A percentile compares a stretch with the other conserved stretches of the same genome.
Evolutionary conservation across 2,329 filamentous ascomycete species (phyloP).

Genomic region (Cyphellophora europaea): DNA sequence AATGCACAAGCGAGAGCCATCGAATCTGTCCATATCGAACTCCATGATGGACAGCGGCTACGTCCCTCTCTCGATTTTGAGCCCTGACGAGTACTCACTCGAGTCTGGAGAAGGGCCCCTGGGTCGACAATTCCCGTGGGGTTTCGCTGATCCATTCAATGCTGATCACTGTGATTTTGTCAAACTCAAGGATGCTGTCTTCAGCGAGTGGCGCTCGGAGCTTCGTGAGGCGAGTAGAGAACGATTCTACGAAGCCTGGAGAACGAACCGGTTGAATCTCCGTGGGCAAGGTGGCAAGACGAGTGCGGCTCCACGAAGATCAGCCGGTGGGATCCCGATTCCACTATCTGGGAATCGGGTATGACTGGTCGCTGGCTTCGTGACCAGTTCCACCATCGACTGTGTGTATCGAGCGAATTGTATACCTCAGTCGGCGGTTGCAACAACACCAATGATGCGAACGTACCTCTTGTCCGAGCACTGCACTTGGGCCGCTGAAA

Average conservation of each 20-base stretch:
- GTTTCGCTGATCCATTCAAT: constrained; percentile 89
- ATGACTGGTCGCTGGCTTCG: constrained; percentile 1
- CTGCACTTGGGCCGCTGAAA: too few relatives aligned
- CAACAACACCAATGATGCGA: too few relatives aligned
- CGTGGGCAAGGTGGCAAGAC: constrained; percentile 1
- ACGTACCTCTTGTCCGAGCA: too few relatives aligned
- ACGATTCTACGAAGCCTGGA: constrained; percentile 7
- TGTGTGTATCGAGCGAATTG: not conserved
- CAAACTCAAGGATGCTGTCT: constrained; percentile 82
- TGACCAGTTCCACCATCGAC: not conserved
- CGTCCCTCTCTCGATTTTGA: constrained; percentile 85
- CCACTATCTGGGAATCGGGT: constrained; percentile 1
- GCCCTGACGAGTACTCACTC: constrained; percentile 69
- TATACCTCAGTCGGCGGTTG: too few relatives aligned
- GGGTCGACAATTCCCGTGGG: constrained; percentile 90
- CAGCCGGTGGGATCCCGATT: constrained; percentile 4
- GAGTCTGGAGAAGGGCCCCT: constrained; percentile 47
- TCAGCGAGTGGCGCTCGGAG: constrained; percentile 86
- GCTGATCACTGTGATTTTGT: constrained; percentile 88
- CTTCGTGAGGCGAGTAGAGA: constrained; percentile 83
- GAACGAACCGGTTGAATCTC: constrained; percentile 6
- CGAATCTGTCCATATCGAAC: constrained; percentile 22
- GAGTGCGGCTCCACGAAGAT: constrained; percentile 1
- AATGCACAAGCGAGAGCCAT: constrained; percentile 24
- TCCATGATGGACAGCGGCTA: constrained; percentile 31